Conservation (phyloP, 2,329 filamentous ascomycete species). For the Stachybotrys chartarum region DNA sequence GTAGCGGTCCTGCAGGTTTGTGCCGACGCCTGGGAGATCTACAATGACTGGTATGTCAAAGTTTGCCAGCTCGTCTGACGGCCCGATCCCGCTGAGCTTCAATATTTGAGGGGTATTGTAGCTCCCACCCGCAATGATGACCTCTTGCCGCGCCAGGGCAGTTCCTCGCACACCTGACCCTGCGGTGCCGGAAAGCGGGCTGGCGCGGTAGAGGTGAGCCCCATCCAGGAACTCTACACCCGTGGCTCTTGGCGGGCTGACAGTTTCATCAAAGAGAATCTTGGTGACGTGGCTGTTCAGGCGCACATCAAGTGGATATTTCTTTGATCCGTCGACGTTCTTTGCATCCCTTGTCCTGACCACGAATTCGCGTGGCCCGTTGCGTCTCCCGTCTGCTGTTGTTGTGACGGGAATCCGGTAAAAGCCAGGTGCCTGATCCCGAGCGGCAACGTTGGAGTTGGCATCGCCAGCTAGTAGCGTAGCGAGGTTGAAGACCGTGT, state of each 20-base stretch:
- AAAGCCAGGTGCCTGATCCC: slow-evolving; percentile 39
- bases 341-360: slow-evolving; percentile 18
- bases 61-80: slow-evolving; percentile 28
- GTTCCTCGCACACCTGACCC: slow-evolving; percentile 21
- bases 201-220: slow-evolving; percentile 36
- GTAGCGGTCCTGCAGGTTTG: slow-evolving; percentile 53
- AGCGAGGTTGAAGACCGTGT: slow-evolving; percentile 18
- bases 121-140: slow-evolving; percentile 42
- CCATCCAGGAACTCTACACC: slow-evolving; percentile 44
- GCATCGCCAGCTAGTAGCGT: slow-evolving; percentile 39
- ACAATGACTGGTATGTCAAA: slow-evolving; percentile 34
- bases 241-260: slow-evolving; percentile 30
- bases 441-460: slow-evolving; percentile 35
- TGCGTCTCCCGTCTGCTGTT: slow-evolving; percentile 28
- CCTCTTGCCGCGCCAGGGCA: slow-evolving; percentile 35
- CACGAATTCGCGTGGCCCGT: slow-evolving; percentile 42
- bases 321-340: slow-evolving; percentile 37
- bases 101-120: slow-evolving; percentile 48
- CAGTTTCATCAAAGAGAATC: slow-evolving; percentile 32
- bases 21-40: slow-evolving; percentile 52
- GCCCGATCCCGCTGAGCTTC: slow-evolving; percentile 42
- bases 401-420: slow-evolving; percentile 38
- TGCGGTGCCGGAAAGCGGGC: slow-evolving; percentile 24
- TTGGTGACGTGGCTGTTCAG: slow-evolving; percentile 39
- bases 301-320: slow-evolving; percentile 49